A percentile compares a stretch with the other conserved stretches of the same genome.
phyloP scores from a whole-genome alignment of 1,284 basidiomycete genomes.

The Ceratobasidium sp. region DNA sequence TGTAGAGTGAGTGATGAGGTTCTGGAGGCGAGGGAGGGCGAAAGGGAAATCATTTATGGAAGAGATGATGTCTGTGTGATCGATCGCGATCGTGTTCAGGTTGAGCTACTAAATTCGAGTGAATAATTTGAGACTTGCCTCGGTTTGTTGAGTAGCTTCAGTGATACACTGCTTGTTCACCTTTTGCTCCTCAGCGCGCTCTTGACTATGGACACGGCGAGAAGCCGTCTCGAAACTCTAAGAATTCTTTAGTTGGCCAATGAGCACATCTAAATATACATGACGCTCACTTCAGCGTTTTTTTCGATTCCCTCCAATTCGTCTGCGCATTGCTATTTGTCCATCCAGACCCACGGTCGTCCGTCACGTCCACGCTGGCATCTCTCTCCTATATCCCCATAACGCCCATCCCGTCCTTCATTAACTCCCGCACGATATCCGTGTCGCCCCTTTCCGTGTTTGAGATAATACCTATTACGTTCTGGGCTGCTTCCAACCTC shows the following conservation, averaged over 20 bases:
- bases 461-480: too few relatives aligned
- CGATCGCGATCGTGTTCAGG: conserved; percentile 28
- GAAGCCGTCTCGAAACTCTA: conserved; percentile 1
- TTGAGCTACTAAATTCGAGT: conserved; percentile 25
- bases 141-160: conserved; percentile 65
- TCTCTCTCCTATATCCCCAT: too few relatives aligned
- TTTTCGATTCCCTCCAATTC: conserved; percentile 85
- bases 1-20: conserved; percentile 59
- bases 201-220: conserved; percentile 55
- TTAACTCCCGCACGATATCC: too few relatives aligned
- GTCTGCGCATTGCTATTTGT: too few relatives aligned
- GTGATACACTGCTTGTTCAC: conserved; percentile 65
- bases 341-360: too few relatives aligned
- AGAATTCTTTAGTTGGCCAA: conserved; percentile 55
- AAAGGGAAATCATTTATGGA: conserved; percentile 62
- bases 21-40: conserved; percentile 74
- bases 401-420: too few relatives aligned
- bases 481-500: too few relatives aligned
- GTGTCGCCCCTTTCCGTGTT: too few relatives aligned
- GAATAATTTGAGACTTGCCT: conserved; percentile 61
- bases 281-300: conserved; percentile 70
- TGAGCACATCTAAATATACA: conserved; percentile 10
- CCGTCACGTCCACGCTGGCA: too few relatives aligned
- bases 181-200: conserved; percentile 58
- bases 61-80: conserved; percentile 56